Percentiles rank a stretch among this genome's conserved stretches.
Evolutionary conservation across 805 yeast species (phyloP).

Genomic region (Kurtzmaniella cleridarum): DNA sequence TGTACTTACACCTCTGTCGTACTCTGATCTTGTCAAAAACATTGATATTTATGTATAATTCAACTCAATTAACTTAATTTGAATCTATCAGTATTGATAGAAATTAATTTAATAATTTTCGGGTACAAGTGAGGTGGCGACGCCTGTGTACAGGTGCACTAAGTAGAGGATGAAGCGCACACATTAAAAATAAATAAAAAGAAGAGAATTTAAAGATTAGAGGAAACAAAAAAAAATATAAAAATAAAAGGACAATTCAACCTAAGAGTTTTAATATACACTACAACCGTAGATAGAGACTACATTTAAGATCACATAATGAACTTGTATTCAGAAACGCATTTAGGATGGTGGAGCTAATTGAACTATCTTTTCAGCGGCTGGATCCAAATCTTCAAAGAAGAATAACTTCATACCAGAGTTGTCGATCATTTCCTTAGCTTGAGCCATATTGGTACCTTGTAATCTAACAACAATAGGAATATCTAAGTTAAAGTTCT

Average conservation of each 20-base stretch:
- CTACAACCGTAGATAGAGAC: too few species aligned
- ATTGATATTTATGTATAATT: slow-evolving; percentile 28
- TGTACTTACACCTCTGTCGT: slow-evolving; percentile 97
- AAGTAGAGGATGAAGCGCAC: neutral
- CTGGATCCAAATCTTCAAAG: slow-evolving; percentile 90
- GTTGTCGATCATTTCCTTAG: slow-evolving; percentile 76
- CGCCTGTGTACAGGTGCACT: neutral
- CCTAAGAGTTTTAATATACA: too few species aligned
- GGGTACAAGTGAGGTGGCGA: neutral
- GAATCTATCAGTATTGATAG: neutral
- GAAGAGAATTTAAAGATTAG: neutral
- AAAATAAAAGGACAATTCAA: too few species aligned
- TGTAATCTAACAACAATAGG: slow-evolving; percentile 98
- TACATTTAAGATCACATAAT: too few species aligned
- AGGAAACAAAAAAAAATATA: too few species aligned
- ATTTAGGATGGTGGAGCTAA: slow-evolving; percentile 38
- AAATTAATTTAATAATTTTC: neutral
- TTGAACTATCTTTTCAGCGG: slow-evolving; percentile 91
- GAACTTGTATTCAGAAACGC: neutral
- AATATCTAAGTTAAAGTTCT: slow-evolving; percentile 80
- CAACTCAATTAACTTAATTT: neutral
- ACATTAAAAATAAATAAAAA: neutral
- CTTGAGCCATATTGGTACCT: slow-evolving; percentile 92
- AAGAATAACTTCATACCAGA: slow-evolving; percentile 92
- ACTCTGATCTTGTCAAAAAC: slow-evolving; percentile 99